phyloP scores from a whole-genome alignment of 2,329 filamentous ascomycete genomes.

The Lasiodiplodia sp. region DNA sequence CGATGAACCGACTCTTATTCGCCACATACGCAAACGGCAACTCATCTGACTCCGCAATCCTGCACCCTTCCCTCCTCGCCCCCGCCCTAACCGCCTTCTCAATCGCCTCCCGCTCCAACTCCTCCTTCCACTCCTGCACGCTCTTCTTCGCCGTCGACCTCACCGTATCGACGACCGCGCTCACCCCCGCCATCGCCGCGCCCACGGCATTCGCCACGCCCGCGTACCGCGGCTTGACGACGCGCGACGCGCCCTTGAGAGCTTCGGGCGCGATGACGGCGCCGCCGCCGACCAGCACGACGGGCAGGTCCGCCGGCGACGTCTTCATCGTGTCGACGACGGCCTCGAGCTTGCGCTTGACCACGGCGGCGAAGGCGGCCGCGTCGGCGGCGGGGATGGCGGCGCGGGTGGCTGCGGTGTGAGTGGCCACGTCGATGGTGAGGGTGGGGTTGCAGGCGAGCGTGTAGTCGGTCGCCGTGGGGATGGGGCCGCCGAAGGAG shows the following conservation, averaged over 20 bases:
- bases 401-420: neutral
- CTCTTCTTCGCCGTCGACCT: constrained; percentile 13
- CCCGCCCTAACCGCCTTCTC: constrained; percentile 45
- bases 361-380: constrained; percentile 40
- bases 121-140: constrained; percentile 42
- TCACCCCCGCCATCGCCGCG: constrained; percentile 64
- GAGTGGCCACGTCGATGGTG: constrained; percentile 35
- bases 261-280: constrained; percentile 59
- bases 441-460: constrained; percentile 42
- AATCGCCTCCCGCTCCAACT: constrained; percentile 50
- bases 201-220: constrained; percentile 68
- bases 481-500: constrained; percentile 61
- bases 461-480: constrained; percentile 63
- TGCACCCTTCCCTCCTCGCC: constrained; percentile 47
- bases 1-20: constrained; percentile 36
- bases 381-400: constrained; percentile 33
- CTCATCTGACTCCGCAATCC: constrained; percentile 57
- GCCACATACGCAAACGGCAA: constrained; percentile 44
- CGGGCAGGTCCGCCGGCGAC: constrained; percentile 58
- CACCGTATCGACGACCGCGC: constrained; percentile 61
- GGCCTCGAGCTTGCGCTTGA: constrained; percentile 58
- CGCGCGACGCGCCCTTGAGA: constrained; percentile 59
- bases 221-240: constrained; percentile 60
- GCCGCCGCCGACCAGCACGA: constrained; percentile 66
- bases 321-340: constrained; percentile 65